Percentiles rank a stretch among this genome's conserved stretches.
phyloP scores from a whole-genome alignment of 192 early-diverging fungal species.

The Thoreauomyces humboldtii region DNA sequence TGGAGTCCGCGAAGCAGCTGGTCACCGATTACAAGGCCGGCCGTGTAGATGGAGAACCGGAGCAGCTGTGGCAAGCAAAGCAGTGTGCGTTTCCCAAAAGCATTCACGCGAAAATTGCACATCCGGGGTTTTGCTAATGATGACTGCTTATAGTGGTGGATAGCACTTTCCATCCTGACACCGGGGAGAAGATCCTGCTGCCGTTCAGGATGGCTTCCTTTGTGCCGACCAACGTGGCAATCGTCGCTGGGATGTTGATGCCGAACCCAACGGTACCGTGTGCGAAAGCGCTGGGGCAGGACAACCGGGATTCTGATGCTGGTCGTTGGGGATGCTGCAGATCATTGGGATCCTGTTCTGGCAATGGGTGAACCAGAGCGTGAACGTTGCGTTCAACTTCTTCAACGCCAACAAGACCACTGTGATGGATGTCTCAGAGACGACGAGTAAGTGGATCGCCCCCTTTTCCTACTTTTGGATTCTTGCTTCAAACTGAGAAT shows the following conservation, averaged over 20 bases:
- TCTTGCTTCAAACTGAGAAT: not conserved
- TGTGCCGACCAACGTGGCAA: constrained; percentile 77
- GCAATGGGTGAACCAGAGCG: constrained; percentile 80
- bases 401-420: constrained; percentile 82
- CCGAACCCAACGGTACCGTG: constrained; percentile 74
- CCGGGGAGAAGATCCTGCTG: constrained; percentile 71
- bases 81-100: constrained; percentile 41
- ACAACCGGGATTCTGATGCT: constrained; percentile 25
- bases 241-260: constrained; percentile 81
- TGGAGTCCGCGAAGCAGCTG: constrained; percentile 59
- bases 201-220: constrained; percentile 85
- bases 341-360: constrained; percentile 58
- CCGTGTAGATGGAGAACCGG: constrained; percentile 23
- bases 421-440: constrained; percentile 69
- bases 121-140: not conserved
- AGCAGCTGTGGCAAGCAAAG: constrained; percentile 72
- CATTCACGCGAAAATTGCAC: not conserved
- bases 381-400: constrained; percentile 85
- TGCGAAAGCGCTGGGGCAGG: constrained; percentile 28
- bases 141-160: constrained; percentile 55
- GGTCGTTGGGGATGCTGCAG: constrained; percentile 15
- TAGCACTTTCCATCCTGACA: constrained; percentile 78
- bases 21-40: constrained; percentile 61
- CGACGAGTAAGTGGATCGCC: constrained; percentile 51
- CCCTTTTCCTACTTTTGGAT: not conserved